Evolutionary conservation across 768 basidiomycete genomes (phyloP), one percentile per base, ranked within the genome.

Genomic region (Kwoniella europaea): DNA sequence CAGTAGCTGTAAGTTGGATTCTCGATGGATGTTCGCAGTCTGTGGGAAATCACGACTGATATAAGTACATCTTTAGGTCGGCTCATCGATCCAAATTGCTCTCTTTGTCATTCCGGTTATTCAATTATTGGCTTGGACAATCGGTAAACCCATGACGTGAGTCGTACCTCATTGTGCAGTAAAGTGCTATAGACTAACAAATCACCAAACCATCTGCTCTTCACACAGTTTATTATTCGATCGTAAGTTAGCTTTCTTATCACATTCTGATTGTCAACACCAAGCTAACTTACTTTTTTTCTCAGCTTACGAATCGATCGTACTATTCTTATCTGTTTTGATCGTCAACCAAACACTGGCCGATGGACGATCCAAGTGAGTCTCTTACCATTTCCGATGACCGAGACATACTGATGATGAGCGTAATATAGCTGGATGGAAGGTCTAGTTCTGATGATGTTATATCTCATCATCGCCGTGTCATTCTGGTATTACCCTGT

Each of bases 261-360:
- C 12, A 29, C 9, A 41, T 12, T 24, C 44, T 44, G 12, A 10
- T 10, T 1, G 53, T 42, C 22, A 18, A 12, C 9, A 16, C 50
- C n/a, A 16, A 56, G 55, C 53, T 57, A 16, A 54, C 13, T 22
- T 53, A 20, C 41, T 9, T 42, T 13, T 5, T 2, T n/a, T 46
- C 16, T 10, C 43, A 79, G 78, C 93, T 2, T 94, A 91, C 80
- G 92, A 95, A 85, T 91, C 91, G 0, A 85, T 95, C 56, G 89
- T 89, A 53, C 75, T 86, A 61, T 81, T 80, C 70, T 68, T 80
- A 22, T 77, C 78, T 13, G 73, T 93, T n/a, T 85, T 92, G 71
- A 92, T 91, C 13, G 91, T 94, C 83, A 92, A 91, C 77, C 90
- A 91, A 74, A 90, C 91, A 20, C 88, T 93, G 1, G 86, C 89